Conservation (phyloP, 2,329 filamentous ascomycete genomes). For the Claviceps quebecensis region DNA sequence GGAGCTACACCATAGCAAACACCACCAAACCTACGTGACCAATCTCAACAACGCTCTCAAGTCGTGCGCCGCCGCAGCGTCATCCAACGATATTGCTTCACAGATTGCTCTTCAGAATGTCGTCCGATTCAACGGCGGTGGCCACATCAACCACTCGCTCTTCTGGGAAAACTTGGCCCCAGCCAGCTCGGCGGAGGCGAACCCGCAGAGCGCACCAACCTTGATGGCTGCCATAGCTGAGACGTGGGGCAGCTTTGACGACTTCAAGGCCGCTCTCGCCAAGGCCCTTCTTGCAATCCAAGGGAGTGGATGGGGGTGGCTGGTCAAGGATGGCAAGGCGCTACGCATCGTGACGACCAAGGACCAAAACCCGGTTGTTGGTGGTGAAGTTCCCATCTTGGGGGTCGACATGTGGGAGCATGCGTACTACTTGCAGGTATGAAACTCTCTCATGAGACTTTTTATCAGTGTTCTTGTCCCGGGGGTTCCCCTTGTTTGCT, state of each 20-base stretch:
- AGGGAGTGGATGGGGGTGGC: constrained; percentile 81
- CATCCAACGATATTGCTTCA: constrained; percentile 42
- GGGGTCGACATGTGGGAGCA: constrained; percentile 92
- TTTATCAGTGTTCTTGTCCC: background rate
- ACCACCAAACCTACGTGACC: constrained; percentile 66
- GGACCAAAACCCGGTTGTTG: constrained; percentile 66
- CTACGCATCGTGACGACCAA: constrained; percentile 68
- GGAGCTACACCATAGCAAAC: constrained; percentile 67
- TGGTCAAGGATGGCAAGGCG: constrained; percentile 49
- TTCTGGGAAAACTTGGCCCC: constrained; percentile 81
- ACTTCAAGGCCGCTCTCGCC: constrained; percentile 53
- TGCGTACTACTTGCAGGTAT: constrained; percentile 71
- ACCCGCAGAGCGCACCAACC: constrained; percentile 32
- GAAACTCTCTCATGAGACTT: constrained; percentile 5
- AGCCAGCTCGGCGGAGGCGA: constrained; percentile 40
- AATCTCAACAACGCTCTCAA: constrained; percentile 57
- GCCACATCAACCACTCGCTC: constrained; percentile 83
- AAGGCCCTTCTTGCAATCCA: constrained; percentile 56
- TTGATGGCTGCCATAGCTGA: constrained; percentile 46
- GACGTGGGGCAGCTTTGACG: constrained; percentile 54
- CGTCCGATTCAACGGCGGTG: constrained; percentile 81
- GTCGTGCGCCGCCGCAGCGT: constrained; percentile 42
- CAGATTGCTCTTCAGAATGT: constrained; percentile 55
- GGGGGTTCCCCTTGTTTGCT: background rate
- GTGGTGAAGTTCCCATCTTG: constrained; percentile 52